Base-by-base conservation (phyloP, 1,284 basidiomycete species). In the Wallemia ichthyophaga region DNA sequence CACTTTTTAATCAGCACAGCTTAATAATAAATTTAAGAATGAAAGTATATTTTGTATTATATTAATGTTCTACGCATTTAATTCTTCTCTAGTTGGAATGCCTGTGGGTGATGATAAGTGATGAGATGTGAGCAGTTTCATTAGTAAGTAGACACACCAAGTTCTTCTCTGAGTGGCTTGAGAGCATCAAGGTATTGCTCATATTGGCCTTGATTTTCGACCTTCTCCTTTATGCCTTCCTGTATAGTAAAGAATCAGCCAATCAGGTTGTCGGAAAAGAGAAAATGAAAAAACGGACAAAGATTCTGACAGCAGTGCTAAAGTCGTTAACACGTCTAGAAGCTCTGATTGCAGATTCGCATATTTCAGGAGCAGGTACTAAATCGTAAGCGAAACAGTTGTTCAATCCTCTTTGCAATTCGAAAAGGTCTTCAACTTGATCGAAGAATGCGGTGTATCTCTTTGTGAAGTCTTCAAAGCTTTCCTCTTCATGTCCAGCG, bases 331-430 rank as follows among this genome's bases (percentile, higher is more conserved):
- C 88, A 66, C 89, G 80, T 65, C 92, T 78, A 33, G 86, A 79
- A 59, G 89, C 88, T 62, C 81, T 79, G 63, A 96, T 75, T 48
- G 91, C 91, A 62, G 84, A 82, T 73, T 91, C 87, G 63, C 95
- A 75, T 65, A 96, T 88, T 61, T 78, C 74, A 56, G 86, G 80
- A 9, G 87, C 81, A 55, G 92, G 92, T 25, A 98, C 94, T 63
- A 98, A 78, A 71, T 98, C 92, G 72, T 98, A 92, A 1, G 92
- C 86, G 70, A 98, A 98, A 74, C 88, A 94, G 78, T 98, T 98
- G 78, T 98, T 98, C 65, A 98, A 76, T 57, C 92, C 92, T 62
- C 92, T 84, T 73, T 95, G 88, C 64, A 92, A 82, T 75, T 96
- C 91, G 69, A 96, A 96, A 62, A 94, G 78, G 75, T 96, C 92